Conservation (phyloP, 2,329 filamentous ascomycete species). For the Aureobasidium musti region DNA sequence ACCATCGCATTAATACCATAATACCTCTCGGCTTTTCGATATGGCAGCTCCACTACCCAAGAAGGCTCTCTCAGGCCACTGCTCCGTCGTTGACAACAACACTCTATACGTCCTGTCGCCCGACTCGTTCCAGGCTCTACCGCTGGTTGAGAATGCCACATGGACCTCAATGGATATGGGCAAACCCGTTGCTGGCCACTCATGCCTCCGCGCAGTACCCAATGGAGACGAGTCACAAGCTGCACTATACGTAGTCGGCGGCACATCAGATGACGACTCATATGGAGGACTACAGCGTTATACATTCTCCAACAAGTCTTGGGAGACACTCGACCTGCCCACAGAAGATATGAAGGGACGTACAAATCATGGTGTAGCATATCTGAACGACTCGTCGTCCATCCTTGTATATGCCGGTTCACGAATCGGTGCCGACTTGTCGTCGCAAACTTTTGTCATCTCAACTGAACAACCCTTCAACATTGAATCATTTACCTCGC, state of each 20-base stretch:
- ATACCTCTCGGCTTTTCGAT: neutral
- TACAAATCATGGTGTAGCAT: constrained; percentile 72
- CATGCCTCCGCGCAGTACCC: constrained; percentile 72
- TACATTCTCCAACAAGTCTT: constrained; percentile 58
- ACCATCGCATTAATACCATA: constrained; percentile 25
- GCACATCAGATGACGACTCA: constrained; percentile 56
- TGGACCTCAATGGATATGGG: constrained; percentile 70
- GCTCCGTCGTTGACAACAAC: constrained; percentile 77
- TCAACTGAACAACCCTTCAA: constrained; percentile 64
- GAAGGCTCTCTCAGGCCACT: constrained; percentile 71
- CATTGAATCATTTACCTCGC: constrained; percentile 61
- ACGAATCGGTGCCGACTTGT: constrained; percentile 61
- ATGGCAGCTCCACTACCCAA: constrained; percentile 75
- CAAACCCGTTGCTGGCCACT: constrained; percentile 69
- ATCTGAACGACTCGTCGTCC: constrained; percentile 67
- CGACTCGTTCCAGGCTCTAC: constrained; percentile 72
- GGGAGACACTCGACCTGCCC: constrained; percentile 58
- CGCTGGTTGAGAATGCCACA: constrained; percentile 65
- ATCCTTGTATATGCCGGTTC: constrained; percentile 82
- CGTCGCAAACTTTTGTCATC: constrained; percentile 75
- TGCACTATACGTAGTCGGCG: constrained; percentile 80
- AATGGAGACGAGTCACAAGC: constrained; percentile 58
- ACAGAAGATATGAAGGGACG: constrained; percentile 65
- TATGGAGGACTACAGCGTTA: constrained; percentile 77
- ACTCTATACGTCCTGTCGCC: constrained; percentile 82